Base-by-base conservation (phyloP, 345 rosid species). In the Hevea brasiliensis region DNA sequence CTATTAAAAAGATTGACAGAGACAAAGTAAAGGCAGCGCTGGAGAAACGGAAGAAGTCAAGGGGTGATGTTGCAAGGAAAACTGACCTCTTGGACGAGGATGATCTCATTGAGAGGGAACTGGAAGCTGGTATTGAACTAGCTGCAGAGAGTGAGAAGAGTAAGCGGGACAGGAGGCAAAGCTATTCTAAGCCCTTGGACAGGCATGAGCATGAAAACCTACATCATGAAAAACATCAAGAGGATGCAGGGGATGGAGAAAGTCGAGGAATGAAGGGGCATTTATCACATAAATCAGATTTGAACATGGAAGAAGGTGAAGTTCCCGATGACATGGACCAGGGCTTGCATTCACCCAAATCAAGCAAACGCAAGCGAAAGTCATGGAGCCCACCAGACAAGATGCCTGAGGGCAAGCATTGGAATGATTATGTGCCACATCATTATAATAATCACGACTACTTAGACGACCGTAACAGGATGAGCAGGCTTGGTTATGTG, bases 221-320 rank as follows among this genome's bases (percentile, higher is more conserved):
- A 15, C 57, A 68, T 50, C 41, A 68, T 50, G 68, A 14, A 12
- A 54, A 42, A 44, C 66, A 73, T 64, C 61, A 61, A 21, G 72
- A 54, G 26, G 71, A 27, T 35, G 59, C 61, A 29, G 60, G 71
- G 67, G 68, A 68, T 61, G 73, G 62, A 26, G 45, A 74, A 41
- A 23, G 55, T 8, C 68, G 15, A 35, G 57, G 69, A 77, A 73
- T 50, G 13, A 85, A 80, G 76, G 86, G 81, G 12, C 83, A 73
- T 60, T 72, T 57, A 15, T 72, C 83, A 42, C 65, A 51, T 26
- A 72, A 57, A 20, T 61, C 35, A 6, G 80, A 76, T 59, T 35
- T 32, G 4, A 78, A 76, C 64, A 83, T 77, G 12, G 92, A 88
- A 84, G 95, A 88, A 79, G 95, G 89, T 68, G 95, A 90, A 76